phyloP scores from a whole-genome alignment of 257 asterid genomes.

The Plantago major region DNA sequence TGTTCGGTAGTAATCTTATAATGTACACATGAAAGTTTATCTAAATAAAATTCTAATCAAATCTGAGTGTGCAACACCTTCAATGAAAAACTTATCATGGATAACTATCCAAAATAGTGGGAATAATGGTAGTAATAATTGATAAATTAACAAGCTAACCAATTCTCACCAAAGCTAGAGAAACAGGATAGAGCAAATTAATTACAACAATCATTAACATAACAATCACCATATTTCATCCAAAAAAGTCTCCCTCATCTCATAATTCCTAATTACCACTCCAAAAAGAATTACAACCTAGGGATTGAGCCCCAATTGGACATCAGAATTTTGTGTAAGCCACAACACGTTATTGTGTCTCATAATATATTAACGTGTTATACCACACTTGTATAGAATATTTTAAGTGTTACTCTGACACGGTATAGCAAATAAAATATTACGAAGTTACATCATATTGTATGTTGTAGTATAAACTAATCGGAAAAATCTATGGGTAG shows the following conservation, averaged over 20 bases:
- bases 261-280: too few species aligned
- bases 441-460: too few species aligned
- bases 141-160: constrained; percentile 33
- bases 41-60: not conserved
- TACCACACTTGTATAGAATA: too few species aligned
- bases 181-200: constrained; percentile 24
- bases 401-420: too few species aligned
- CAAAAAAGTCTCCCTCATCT: constrained; percentile 15
- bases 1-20: not conserved
- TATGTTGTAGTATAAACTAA: too few species aligned
- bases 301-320: constrained; percentile 26
- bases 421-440: too few species aligned
- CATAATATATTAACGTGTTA: too few species aligned
- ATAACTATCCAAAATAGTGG: constrained; percentile 15
- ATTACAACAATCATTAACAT: constrained; percentile 31
- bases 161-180: constrained; percentile 13
- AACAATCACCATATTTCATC: constrained; percentile 28
- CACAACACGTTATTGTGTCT: too few species aligned
- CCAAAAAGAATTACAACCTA: constrained; percentile 20
- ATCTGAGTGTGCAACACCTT: not conserved
- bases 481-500: too few species aligned
- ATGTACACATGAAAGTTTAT: not conserved
- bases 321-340: not conserved
- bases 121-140: constrained; percentile 30
- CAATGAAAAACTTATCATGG: not conserved